Percentiles rank a stretch among this genome's conserved stretches.
Evolutionary conservation across 495 filamentous ascomycete genomes (phyloP).

Genomic region (Penicillium nucicola): DNA sequence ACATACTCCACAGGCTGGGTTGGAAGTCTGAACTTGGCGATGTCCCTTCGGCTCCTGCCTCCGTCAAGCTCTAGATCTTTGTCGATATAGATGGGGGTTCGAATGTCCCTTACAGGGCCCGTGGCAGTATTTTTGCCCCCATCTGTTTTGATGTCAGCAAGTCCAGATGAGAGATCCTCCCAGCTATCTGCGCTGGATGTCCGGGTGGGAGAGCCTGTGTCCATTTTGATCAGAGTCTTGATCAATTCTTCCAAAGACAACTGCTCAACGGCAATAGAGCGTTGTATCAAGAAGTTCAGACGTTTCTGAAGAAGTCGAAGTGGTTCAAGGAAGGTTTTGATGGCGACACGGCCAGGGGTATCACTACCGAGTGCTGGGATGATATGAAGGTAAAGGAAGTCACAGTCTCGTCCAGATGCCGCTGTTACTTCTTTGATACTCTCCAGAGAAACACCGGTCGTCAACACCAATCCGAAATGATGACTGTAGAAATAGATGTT

Average conservation of each 20-base stretch:
- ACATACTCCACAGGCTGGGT: conserved; percentile 77
- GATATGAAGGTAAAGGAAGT: conserved; percentile 88
- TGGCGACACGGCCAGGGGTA: conserved; percentile 67
- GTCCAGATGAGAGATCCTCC: conserved; percentile 73
- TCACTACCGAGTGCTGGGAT: conserved; percentile 57
- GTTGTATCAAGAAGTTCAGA: conserved; percentile 78
- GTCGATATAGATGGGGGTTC: conserved; percentile 59
- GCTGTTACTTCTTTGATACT: conserved; percentile 84
- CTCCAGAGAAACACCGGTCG: conserved; percentile 68
- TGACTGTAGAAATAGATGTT: conserved; percentile 96
- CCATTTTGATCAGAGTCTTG: conserved; percentile 64
- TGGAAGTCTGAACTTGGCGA: conserved; percentile 80
- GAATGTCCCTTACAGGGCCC: conserved; percentile 52
- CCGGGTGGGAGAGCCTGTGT: conserved; percentile 56
- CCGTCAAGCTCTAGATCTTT: conserved; percentile 53
- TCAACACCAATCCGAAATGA: conserved; percentile 86
- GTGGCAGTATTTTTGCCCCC: conserved; percentile 15
- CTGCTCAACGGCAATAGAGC: conserved; percentile 63
- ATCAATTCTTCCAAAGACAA: conserved; percentile 62
- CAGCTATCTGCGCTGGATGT: conserved; percentile 84
- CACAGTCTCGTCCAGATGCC: conserved; percentile 84
- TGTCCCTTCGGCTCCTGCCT: conserved; percentile 42
- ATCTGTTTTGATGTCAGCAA: conserved; percentile 41
- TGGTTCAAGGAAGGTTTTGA: conserved; percentile 92
- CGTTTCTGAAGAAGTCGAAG: conserved; percentile 76